Conservation (phyloP, 768 basidiomycete genomes). For the Hemileccinum impolitum region DNA sequence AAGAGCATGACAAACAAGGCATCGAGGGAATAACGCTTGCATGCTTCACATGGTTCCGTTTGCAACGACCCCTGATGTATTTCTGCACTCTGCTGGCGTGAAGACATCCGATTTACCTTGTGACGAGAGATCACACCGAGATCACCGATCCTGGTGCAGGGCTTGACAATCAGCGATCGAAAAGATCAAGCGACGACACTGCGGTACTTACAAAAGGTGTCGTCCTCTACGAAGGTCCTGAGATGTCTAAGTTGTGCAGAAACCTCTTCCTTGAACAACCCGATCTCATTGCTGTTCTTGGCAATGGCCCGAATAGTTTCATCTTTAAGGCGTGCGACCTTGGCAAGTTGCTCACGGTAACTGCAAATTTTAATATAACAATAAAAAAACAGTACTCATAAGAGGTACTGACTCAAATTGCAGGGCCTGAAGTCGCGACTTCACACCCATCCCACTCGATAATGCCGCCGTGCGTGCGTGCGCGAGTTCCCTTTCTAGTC, state of each 20-base stretch:
- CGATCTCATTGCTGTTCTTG: constrained; percentile 82
- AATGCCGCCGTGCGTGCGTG: constrained; percentile 73
- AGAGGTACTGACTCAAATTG: constrained; percentile 62
- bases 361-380: constrained; percentile 35
- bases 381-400: background rate
- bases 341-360: constrained; percentile 77
- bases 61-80: background rate
- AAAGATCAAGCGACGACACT: constrained; percentile 1
- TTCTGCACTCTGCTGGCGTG: background rate
- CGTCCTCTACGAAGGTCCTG: constrained; percentile 61
- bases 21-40: background rate
- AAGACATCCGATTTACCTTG: constrained; percentile 1
- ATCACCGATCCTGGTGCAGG: background rate
- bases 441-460: constrained; percentile 79
- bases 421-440: constrained; percentile 69
- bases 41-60: background rate
- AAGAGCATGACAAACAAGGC: background rate
- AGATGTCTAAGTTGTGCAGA: constrained; percentile 67
- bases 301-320: constrained; percentile 79
- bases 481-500: constrained; percentile 68
- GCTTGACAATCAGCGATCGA: background rate
- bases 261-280: constrained; percentile 75
- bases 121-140: background rate
- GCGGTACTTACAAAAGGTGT: background rate
- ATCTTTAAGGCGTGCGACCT: constrained; percentile 68